phyloP scores from a whole-genome alignment of 169 alveolate genomes.

The Babesia caballi region DNA sequence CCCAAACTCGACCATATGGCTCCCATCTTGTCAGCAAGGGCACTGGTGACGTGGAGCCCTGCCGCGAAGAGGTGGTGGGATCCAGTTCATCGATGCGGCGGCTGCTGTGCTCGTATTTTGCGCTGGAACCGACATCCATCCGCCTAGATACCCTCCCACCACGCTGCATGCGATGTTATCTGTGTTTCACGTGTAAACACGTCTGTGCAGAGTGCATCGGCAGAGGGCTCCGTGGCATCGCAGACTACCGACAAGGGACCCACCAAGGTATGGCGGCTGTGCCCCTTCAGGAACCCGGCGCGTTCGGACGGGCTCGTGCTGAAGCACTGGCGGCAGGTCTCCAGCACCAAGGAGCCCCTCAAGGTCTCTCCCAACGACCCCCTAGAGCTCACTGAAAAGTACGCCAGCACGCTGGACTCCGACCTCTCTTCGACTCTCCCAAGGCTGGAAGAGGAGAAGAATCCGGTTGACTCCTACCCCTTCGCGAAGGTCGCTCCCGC shows the following conservation, averaged over 20 bases:
- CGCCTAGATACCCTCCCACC: too few relatives aligned
- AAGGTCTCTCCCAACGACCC: slow-evolving; percentile 20
- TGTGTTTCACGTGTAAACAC: background rate
- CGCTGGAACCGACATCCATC: too few relatives aligned
- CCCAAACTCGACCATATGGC: too few relatives aligned
- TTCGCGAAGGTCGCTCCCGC: slow-evolving; percentile 73
- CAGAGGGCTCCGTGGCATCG: background rate
- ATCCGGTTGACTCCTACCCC: slow-evolving; percentile 54
- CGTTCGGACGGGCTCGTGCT: slow-evolving; percentile 73
- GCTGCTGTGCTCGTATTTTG: too few relatives aligned
- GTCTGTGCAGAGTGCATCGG: background rate
- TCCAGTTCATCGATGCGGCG: too few relatives aligned
- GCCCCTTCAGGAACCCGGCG: slow-evolving; percentile 72
- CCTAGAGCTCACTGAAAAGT: slow-evolving; percentile 19
- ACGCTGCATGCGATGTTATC: too few relatives aligned
- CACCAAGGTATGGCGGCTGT: slow-evolving; percentile 66
- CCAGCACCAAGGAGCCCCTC: slow-evolving; percentile 47
- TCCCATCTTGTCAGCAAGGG: too few relatives aligned
- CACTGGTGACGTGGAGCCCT: too few relatives aligned
- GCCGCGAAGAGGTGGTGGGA: too few relatives aligned
- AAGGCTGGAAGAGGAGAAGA: slow-evolving; percentile 40
- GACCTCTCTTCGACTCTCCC: slow-evolving; percentile 51
- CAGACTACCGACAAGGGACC: background rate
- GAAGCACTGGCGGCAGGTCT: slow-evolving; percentile 72
- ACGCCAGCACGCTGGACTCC: slow-evolving; percentile 30